Percentiles rank a stretch among this genome's conserved stretches.
These are phyloP conservation scores for Alternaria hordeiaustralica DNA, from an alignment of 2,329 filamentous ascomycete genomes.

Conservation along the genomic window DNA sequence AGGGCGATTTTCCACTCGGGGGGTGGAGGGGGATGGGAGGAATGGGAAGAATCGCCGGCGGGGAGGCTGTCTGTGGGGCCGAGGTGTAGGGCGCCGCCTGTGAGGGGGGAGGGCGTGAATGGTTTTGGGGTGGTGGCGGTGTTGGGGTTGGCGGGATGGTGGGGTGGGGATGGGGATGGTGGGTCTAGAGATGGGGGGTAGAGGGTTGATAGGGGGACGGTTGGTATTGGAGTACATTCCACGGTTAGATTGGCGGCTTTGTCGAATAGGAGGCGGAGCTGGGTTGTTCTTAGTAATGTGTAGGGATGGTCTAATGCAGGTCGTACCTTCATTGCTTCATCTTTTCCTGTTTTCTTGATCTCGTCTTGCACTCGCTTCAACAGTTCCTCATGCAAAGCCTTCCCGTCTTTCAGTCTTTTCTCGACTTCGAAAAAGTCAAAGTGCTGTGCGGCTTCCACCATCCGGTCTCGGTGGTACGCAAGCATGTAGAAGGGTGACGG, in stretches of 20 bases:
- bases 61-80: conserved; percentile 38
- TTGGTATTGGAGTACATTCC: conserved; percentile 48
- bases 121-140: neutral
- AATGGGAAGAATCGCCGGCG: conserved; percentile 21
- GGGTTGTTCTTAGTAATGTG: conserved; percentile 1
- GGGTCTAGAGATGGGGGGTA: conserved; percentile 64
- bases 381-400: conserved; percentile 42
- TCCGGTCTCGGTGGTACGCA: conserved; percentile 76
- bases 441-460: conserved; percentile 65
- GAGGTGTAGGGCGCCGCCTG: conserved; percentile 44
- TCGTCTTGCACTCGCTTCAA: conserved; percentile 40
- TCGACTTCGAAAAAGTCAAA: conserved; percentile 55
- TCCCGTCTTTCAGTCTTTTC: conserved; percentile 42
- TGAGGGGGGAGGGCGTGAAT: conserved; percentile 43
- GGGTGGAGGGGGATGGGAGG: conserved; percentile 15
- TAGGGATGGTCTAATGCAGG: neutral
- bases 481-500: conserved; percentile 79
- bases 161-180: conserved; percentile 41
- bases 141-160: conserved; percentile 27
- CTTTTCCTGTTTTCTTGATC: conserved; percentile 24
- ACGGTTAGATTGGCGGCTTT: conserved; percentile 44
- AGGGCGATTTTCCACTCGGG: conserved; percentile 58
- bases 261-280: conserved; percentile 64
- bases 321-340: conserved; percentile 38
- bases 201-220: conserved; percentile 59